A percentile compares a stretch with the other conserved stretches of the same genome.
Conservation (phyloP, 371 early-diverging fungal species). For the Apophysomyces variabilis region DNA sequence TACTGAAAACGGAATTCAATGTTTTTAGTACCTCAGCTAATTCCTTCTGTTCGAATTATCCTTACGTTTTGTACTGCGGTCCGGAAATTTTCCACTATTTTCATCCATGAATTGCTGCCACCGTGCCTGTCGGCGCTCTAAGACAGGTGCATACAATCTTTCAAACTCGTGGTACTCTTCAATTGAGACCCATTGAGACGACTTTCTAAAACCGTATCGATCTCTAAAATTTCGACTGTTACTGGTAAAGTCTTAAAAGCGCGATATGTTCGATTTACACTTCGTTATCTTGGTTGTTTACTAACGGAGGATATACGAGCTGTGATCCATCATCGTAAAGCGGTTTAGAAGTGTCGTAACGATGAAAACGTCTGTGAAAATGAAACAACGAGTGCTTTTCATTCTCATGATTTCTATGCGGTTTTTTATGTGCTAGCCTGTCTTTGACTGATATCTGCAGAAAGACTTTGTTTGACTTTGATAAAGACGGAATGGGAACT, state of each 20-base stretch:
- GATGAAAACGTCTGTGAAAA: constrained; percentile 23
- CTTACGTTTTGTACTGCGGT: constrained; percentile 54
- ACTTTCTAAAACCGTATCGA: constrained; percentile 64
- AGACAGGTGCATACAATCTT: constrained; percentile 48
- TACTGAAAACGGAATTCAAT: constrained; percentile 34
- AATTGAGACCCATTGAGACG: constrained; percentile 54
- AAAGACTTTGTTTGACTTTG: neutral
- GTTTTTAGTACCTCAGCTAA: neutral
- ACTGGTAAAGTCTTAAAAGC: neutral
- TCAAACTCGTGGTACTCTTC: constrained; percentile 57
- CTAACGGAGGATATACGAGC: constrained; percentile 19
- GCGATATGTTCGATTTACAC: constrained; percentile 15
- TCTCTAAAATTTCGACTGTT: constrained; percentile 34
- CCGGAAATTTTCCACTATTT: constrained; percentile 51
- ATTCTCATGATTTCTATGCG: neutral
- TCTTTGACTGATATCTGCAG: neutral
- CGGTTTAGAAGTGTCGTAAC: constrained; percentile 4
- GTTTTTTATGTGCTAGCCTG: neutral
- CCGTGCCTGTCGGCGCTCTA: constrained; percentile 53
- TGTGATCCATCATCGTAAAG: constrained; percentile 8
- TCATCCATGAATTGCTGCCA: constrained; percentile 60
- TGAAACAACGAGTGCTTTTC: constrained; percentile 19
- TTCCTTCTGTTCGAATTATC: neutral
- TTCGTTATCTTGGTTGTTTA: constrained; percentile 22
- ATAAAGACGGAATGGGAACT: neutral